Percentiles rank a stretch among this genome's conserved stretches.
Evolutionary conservation across 2,329 filamentous ascomycete genomes (phyloP).

Genomic region (Uncinocarpus reesii): DNA sequence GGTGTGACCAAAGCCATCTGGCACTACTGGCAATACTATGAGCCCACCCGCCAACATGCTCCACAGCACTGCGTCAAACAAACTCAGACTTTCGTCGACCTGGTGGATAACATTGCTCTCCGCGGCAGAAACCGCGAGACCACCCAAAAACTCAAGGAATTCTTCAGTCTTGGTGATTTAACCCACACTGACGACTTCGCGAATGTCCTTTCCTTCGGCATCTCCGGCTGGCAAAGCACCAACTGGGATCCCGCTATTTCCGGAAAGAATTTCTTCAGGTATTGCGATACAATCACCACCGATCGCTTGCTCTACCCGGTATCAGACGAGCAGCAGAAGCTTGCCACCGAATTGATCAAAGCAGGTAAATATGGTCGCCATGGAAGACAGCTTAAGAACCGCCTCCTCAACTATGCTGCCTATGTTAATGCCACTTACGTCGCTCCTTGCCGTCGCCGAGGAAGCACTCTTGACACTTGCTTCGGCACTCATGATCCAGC

Average conservation of each 20-base stretch:
- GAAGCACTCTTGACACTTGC: constrained; percentile 41
- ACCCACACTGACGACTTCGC: constrained; percentile 47
- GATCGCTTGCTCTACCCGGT: constrained; percentile 35
- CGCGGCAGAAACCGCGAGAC: constrained; percentile 37
- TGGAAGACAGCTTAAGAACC: constrained; percentile 36
- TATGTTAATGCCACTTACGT: constrained; percentile 42
- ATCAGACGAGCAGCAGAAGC: constrained; percentile 29
- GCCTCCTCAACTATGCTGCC: constrained; percentile 48
- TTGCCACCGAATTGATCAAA: constrained; percentile 38
- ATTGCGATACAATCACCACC: constrained; percentile 48
- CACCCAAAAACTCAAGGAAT: constrained; percentile 42
- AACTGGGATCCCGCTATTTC: constrained; percentile 52
- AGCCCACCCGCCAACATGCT: constrained; percentile 47
- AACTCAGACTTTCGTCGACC: constrained; percentile 51
- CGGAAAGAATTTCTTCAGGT: constrained; percentile 41
- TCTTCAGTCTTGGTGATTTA: constrained; percentile 40
- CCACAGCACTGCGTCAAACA: constrained; percentile 54
- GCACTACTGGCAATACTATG: constrained; percentile 61
- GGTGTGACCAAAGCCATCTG: constrained; percentile 68
- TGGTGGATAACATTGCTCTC: constrained; percentile 50
- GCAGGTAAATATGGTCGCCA: constrained; percentile 41
- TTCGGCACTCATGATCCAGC: constrained; percentile 42
- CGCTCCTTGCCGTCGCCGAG: constrained; percentile 28
- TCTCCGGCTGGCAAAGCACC: constrained; percentile 45
- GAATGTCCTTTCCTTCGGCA: constrained; percentile 35